A percentile compares a stretch with the other conserved stretches of the same genome.
phyloP scores from a whole-genome alignment of 805 yeast genomes.

The Nematodospora valgi region DNA sequence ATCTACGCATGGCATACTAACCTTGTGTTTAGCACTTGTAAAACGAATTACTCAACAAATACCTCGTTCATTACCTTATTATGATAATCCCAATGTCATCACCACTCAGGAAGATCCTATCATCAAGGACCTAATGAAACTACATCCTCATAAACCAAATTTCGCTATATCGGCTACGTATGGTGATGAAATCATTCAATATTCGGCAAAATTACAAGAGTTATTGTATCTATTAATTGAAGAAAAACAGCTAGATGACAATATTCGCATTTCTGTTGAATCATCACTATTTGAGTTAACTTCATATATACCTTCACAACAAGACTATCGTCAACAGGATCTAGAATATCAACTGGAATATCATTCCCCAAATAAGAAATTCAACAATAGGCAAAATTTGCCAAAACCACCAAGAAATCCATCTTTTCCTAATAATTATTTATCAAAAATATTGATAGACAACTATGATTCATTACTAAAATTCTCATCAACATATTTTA shows the following conservation, averaged over 20 bases:
- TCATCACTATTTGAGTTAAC: conserved; percentile 22
- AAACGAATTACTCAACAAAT: conserved; percentile 12
- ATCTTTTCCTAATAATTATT: conserved; percentile 31
- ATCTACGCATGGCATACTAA: conserved; percentile 9
- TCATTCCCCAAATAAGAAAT: conserved; percentile 6
- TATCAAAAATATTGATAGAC: conserved; percentile 37
- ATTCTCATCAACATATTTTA: conserved; percentile 33
- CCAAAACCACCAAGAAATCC: neutral
- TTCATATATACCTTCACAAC: conserved; percentile 19
- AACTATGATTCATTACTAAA: conserved; percentile 29
- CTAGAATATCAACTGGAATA: neutral
- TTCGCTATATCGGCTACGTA: conserved; percentile 6
- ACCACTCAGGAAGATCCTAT: conserved; percentile 27
- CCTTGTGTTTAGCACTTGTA: conserved; percentile 14
- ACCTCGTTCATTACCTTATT: conserved; percentile 16
- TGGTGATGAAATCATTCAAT: conserved; percentile 12
- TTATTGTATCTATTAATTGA: conserved; percentile 26
- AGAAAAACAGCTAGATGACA: conserved; percentile 26
- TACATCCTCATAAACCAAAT: conserved; percentile 22
- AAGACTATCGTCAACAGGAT: neutral
- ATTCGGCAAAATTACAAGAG: conserved; percentile 30
- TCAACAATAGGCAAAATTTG: neutral
- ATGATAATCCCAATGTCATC: conserved; percentile 7
- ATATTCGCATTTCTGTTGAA: conserved; percentile 27
- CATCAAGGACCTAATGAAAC: conserved; percentile 26